phyloP scores from a whole-genome alignment of 306 rosid genomes.

The Trifolium dubium region DNA sequence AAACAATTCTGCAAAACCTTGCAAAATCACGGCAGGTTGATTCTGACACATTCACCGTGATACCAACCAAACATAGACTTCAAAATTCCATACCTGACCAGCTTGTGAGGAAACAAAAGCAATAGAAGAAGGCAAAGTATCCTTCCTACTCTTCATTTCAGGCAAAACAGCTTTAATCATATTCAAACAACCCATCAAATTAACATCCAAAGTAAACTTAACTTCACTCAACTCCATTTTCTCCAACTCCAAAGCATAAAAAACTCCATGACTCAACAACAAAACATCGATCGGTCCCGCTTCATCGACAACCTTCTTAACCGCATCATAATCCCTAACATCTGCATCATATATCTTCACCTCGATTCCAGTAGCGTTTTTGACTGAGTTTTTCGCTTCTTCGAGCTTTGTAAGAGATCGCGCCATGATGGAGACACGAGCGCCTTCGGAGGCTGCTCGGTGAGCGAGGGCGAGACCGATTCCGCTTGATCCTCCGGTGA shows the following conservation, averaged over 20 bases:
- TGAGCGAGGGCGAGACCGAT: conserved; percentile 93
- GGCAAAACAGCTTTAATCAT: conserved; percentile 90
- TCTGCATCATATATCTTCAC: conserved; percentile 70
- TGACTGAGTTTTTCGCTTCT: conserved; percentile 64
- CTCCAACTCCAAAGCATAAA: conserved; percentile 70
- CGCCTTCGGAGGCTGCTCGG: conserved; percentile 80
- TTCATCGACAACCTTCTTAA: conserved; percentile 59
- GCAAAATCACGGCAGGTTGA: too few species aligned
- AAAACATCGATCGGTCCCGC: conserved; percentile 82
- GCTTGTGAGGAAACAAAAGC: conserved; percentile 92
- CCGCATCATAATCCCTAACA: conserved; percentile 73
- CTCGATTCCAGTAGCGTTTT: conserved; percentile 73
- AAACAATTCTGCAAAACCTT: too few species aligned
- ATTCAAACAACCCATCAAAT: conserved; percentile 74
- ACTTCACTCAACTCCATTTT: conserved; percentile 78
- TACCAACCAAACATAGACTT: too few species aligned
- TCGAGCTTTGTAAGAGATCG: conserved; percentile 71
- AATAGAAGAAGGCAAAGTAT: conserved; percentile 69
- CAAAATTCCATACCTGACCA: conserved; percentile 71
- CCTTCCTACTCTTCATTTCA: conserved; percentile 58
- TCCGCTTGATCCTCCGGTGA: conserved; percentile 97
- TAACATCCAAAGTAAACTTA: conserved; percentile 77
- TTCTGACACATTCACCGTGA: too few species aligned
- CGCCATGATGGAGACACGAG: conserved; percentile 83
- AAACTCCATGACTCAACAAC: conserved; percentile 83